Evolutionary conservation across 2,329 filamentous ascomycete genomes (phyloP), one percentile per base, ranked within the genome.

Genomic region (Ophiostoma novo-ulmi): DNA sequence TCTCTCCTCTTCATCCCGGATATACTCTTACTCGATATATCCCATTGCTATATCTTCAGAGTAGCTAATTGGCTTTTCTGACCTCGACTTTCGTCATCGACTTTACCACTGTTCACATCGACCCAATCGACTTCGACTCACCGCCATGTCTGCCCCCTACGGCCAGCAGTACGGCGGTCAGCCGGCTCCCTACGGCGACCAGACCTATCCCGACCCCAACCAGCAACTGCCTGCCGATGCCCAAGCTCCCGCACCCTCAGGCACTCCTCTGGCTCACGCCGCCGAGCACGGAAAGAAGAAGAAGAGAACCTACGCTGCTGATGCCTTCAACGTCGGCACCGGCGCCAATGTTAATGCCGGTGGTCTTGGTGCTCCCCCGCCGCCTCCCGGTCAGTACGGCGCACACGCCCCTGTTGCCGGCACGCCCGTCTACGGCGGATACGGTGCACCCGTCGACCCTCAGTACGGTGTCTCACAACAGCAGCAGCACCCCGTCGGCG

Each of bases 261-360:
- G 76, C 20, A n/a, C 55, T 74, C 77, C 13, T 73, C 76, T 52
- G 76, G 61, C 76, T 64, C 75, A 75, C 48, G 76, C 76, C 63
- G 77, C 80, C 39, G 83, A 84, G 63, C 82, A 83, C 66, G 85
- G 82, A 73, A 89, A 87, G 80, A 93, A 93, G 84, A 97, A 97
- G 88, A 97, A 97, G 87, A 88, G 93, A 84, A 90, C 91, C 71
- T 98, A 98, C 83, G 95, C 95, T 70, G 92, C 92, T 71, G 91
- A 96, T 80, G 94, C 94, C 65, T 99, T 97, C 80, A 94, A 97
- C 72, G 95, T 98, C 76, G 93, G 91, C 68, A 86, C 87, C 68
- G 95, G 94, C 76, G 92, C 91, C 77, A 98, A 98, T 85, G 89
- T 91, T 70, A 81, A 78, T 70, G 81, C 78, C 69, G 87, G 79